A percentile compares a stretch with the other conserved stretches of the same genome.
phyloP scores from a whole-genome alignment of 352 stramenopile species.

The Aphanomyces cochlioides region DNA sequence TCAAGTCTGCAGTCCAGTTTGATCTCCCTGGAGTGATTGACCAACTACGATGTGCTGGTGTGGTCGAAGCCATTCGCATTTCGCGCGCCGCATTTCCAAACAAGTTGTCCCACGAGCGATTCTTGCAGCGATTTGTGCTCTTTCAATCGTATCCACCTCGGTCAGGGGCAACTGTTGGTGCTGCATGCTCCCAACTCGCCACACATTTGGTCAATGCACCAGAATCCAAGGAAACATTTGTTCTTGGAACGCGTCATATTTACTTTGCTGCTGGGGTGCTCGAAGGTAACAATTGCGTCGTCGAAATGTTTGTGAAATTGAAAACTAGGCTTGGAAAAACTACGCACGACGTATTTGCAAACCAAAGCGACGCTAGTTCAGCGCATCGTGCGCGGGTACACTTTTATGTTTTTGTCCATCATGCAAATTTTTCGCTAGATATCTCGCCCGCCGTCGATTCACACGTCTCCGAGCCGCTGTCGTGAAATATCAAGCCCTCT shows the following conservation, averaged over 20 bases:
- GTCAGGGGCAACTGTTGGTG: constrained; percentile 35
- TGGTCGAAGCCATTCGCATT: constrained; percentile 89
- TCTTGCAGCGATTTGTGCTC: constrained; percentile 75
- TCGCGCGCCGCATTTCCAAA: constrained; percentile 87
- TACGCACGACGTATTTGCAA: background rate
- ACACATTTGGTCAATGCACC: constrained; percentile 43
- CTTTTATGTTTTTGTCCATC: background rate
- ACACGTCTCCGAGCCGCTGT: constrained; percentile 21
- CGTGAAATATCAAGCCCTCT: constrained; percentile 6
- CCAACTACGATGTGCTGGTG: constrained; percentile 84
- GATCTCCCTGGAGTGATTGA: constrained; percentile 85
- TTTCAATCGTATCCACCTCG: constrained; percentile 54
- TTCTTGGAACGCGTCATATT: constrained; percentile 84
- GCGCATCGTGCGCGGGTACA: constrained; percentile 9
- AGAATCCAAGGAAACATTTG: constrained; percentile 50
- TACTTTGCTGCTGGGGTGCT: constrained; percentile 93
- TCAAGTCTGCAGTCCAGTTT: constrained; percentile 69
- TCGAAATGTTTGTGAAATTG: constrained; percentile 50
- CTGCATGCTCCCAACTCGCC: constrained; percentile 63
- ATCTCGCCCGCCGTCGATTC: constrained; percentile 45
- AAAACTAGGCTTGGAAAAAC: constrained; percentile 36
- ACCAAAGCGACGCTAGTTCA: background rate
- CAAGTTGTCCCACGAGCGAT: constrained; percentile 92
- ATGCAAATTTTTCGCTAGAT: constrained; percentile 37
- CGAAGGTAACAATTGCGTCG: constrained; percentile 70